phyloP scores from a whole-genome alignment of 805 yeast genomes.

The Lipomyces orientalis region DNA sequence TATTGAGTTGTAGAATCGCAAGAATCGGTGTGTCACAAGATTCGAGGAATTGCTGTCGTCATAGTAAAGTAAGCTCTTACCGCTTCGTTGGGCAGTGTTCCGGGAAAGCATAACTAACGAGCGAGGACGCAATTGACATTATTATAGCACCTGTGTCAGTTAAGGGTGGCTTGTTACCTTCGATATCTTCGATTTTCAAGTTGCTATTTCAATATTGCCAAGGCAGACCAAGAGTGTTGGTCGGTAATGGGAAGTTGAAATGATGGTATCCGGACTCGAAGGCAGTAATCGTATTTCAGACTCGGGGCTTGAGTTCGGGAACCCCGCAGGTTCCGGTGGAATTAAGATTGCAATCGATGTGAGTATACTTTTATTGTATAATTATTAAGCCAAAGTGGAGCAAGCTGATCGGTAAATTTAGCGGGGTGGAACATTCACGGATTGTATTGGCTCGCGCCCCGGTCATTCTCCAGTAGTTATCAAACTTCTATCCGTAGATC shows the following conservation, averaged over 20 bases:
- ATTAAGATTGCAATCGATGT: conserved; percentile 35
- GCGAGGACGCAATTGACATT: too few species aligned
- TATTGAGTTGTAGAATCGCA: too few species aligned
- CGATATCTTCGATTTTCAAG: neutral
- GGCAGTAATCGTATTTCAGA: neutral
- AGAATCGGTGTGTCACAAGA: too few species aligned
- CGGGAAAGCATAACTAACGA: too few species aligned
- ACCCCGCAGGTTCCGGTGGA: conserved; percentile 28
- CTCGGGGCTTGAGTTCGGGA: neutral
- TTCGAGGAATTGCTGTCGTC: too few species aligned
- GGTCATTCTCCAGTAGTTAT: conserved; percentile 61
- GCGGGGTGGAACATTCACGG: conserved; percentile 93
- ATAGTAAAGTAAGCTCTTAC: too few species aligned
- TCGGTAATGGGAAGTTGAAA: neutral
- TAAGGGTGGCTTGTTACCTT: too few species aligned
- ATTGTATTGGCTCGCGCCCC: conserved; percentile 61
- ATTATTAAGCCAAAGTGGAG: too few species aligned
- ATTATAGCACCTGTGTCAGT: too few species aligned
- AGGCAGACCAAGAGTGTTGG: neutral
- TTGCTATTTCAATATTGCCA: neutral
- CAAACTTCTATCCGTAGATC: conserved; percentile 87
- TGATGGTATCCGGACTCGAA: neutral
- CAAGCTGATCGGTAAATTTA: conserved; percentile 7
- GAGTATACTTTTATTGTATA: neutral
- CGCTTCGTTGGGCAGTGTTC: too few species aligned